These are phyloP conservation scores for Colletotrichum gloeosporioides DNA, from an alignment of 2,329 filamentous ascomycete species.

Conservation along the genomic window DNA sequence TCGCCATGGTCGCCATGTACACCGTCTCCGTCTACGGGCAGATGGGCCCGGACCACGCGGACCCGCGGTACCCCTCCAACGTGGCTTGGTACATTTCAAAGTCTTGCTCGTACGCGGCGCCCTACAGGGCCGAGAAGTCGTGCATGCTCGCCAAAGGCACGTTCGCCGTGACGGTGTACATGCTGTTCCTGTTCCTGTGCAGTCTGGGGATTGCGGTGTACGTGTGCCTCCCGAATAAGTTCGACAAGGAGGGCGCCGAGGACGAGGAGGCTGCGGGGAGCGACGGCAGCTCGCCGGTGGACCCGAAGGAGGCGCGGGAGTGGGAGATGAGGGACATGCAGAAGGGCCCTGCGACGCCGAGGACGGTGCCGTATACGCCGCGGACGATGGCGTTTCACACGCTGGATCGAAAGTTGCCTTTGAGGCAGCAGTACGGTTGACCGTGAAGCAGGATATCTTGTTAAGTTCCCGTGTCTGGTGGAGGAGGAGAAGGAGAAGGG, in stretches of 20 bases:
- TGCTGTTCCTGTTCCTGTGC: constrained; percentile 67
- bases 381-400: constrained; percentile 72
- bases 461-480: not conserved
- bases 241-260: constrained; percentile 54
- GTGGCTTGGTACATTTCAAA: constrained; percentile 79
- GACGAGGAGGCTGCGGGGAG: constrained; percentile 33
- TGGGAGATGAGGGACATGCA: constrained; percentile 67
- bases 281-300: constrained; percentile 34
- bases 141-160: constrained; percentile 73
- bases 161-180: constrained; percentile 68
- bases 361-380: constrained; percentile 62
- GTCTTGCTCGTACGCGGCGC: constrained; percentile 66
- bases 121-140: constrained; percentile 57
- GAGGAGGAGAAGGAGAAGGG: not conserved
- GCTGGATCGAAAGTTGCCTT: constrained; percentile 62
- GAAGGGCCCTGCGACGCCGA: constrained; percentile 39
- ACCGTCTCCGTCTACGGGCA: constrained; percentile 72
- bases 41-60: constrained; percentile 74
- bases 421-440: constrained; percentile 40
- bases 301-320: constrained; percentile 42
- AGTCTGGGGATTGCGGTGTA: constrained; percentile 66
- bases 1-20: constrained; percentile 66
- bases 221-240: constrained; percentile 61
- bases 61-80: constrained; percentile 64
- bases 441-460: not conserved